Evolutionary conservation across 116 monocot species (phyloP), one percentile per base, ranked within the genome.

Genomic region (Trichopus zeylanicus): DNA sequence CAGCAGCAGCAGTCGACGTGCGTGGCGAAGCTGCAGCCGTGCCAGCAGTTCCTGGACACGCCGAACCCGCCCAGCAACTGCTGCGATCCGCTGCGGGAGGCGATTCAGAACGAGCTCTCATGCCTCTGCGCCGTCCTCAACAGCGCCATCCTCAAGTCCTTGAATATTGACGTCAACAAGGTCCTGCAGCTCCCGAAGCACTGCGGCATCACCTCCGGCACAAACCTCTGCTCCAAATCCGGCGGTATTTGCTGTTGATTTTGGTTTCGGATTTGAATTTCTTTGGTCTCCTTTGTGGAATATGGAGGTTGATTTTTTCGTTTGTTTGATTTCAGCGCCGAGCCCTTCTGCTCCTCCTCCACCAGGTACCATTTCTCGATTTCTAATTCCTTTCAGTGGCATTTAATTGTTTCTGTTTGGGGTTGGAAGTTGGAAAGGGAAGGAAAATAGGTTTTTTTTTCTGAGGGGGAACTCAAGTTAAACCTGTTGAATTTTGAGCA

Each of bases 91-190:
- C 27, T 88, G 27, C 71, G 26, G 49, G 63, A 80, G 19, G 74
- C 77, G 27, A 72, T 78, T 66, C 37, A 49, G 46, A 71, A 71
- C 46, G 68, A 88, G 38, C 58, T 69, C 25, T 9, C 65, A 2
- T 88, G 88, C 64, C 61, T 88, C 15, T 88, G 88, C 81, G 51
- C 52, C 3, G 28, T 88, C 29, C 63, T 80, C 56, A 66, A 69
- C 47, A 58, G 67, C 66, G 61, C 64, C 8, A 18, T 80, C 32
- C 21, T 83, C 25, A 55, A 69, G 60, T 21, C 48, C 46, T 81
- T 88, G 55, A 51, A 63, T 22, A 22, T 82, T 48, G 74, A 80
- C 61, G 16, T 78, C 16, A 63, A 60, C 1, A 62, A 84, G 63
- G 88, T 67, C 26, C 63, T 83, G 24, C 54, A 60, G 31, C 63